A percentile compares a stretch with the other conserved stretches of the same genome.
Evolutionary conservation across 495 filamentous ascomycete species (phyloP).

Genomic region (Podospora pseudopauciseta): DNA sequence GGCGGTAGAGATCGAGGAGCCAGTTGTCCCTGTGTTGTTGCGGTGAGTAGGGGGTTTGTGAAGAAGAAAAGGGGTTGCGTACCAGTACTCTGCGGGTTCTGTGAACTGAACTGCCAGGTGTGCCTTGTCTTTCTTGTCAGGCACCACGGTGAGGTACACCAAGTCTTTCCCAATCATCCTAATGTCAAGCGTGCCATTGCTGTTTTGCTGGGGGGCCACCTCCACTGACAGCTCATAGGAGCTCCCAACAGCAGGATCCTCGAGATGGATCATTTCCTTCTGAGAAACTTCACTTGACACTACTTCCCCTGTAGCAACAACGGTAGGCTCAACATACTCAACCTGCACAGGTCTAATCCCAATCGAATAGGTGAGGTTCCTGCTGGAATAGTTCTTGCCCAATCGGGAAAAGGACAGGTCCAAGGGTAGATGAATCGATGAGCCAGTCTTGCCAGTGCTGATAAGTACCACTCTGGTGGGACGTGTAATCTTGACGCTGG

Average conservation of each 20-base stretch:
- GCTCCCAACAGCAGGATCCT: neutral
- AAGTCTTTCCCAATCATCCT: neutral
- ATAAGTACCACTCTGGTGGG: neutral
- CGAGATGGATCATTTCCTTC: constrained; percentile 2
- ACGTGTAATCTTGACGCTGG: neutral
- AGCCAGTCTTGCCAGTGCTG: neutral
- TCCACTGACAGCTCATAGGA: neutral
- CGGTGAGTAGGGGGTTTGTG: neutral
- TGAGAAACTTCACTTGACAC: neutral
- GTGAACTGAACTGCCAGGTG: constrained; percentile 6
- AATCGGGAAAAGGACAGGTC: neutral
- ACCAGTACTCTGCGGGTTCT: neutral
- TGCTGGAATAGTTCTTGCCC: neutral
- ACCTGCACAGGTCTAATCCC: neutral
- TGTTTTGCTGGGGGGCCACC: neutral
- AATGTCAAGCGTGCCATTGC: neutral
- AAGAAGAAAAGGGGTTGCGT: neutral
- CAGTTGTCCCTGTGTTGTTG: neutral
- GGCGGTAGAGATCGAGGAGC: constrained; percentile 3
- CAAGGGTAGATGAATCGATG: neutral
- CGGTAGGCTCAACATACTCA: neutral
- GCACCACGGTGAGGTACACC: neutral
- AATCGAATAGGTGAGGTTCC: neutral
- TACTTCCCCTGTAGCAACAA: neutral
- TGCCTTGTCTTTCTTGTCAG: neutral